A percentile compares a stretch with the other conserved stretches of the same genome.
phyloP scores from a whole-genome alignment of 345 rosid genomes.

The Populus nigra region DNA sequence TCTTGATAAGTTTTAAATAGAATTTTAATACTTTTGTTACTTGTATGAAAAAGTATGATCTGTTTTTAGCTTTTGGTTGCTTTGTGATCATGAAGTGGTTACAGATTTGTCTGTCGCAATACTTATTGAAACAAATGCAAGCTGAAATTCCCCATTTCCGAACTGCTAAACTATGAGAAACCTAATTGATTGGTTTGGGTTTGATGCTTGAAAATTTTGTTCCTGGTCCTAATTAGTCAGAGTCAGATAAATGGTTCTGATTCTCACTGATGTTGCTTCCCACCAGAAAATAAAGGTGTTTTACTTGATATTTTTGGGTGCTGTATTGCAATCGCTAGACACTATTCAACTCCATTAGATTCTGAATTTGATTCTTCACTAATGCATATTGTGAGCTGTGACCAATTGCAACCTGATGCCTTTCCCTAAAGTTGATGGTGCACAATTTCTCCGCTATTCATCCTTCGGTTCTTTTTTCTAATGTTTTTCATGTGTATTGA shows the following conservation, averaged over 20 bases:
- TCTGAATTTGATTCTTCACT: conserved; percentile 8
- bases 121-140: neutral
- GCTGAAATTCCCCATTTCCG: neutral
- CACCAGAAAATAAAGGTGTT: neutral
- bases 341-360: neutral
- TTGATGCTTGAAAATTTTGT: neutral
- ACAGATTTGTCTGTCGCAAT: neutral
- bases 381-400: neutral
- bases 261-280: neutral
- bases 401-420: neutral
- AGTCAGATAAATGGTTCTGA: neutral
- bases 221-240: neutral
- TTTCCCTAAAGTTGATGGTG: neutral
- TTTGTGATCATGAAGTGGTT: neutral
- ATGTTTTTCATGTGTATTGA: neutral
- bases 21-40: neutral
- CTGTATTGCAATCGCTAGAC: neutral
- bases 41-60: neutral
- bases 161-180: neutral
- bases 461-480: neutral
- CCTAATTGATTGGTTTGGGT: neutral
- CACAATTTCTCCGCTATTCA: neutral
- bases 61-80: neutral
- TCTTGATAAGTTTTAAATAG: no score
- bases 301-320: neutral